phyloP scores from a whole-genome alignment of 108 stramenopile genomes.

The Discostella pseudostelligera region DNA sequence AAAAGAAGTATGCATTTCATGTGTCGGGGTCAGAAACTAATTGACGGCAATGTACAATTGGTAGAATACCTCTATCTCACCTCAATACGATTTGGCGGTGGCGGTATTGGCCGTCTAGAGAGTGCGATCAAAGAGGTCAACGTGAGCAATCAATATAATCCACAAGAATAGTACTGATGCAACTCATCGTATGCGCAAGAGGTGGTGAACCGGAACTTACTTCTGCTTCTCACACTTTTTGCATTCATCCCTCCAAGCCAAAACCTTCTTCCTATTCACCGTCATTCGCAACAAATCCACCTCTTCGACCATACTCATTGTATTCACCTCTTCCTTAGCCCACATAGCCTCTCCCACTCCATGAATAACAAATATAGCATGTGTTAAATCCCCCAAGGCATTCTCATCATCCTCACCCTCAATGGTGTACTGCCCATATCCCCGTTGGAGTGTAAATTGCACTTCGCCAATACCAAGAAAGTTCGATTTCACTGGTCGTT shows the following conservation, averaged over 20 bases:
- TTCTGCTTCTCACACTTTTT: constrained; percentile 51
- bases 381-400: constrained; percentile 60
- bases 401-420: constrained; percentile 84
- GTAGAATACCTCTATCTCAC: background rate
- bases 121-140: background rate
- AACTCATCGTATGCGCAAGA: no score
- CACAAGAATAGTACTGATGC: no score
- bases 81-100: constrained; percentile 73
- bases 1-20: background rate
- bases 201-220: constrained; percentile 35
- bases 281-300: constrained; percentile 47
- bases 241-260: constrained; percentile 68
- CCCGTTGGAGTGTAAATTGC: constrained; percentile 67
- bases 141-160: no score
- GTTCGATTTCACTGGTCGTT: constrained; percentile 39
- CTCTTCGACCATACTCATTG: constrained; percentile 52
- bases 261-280: constrained; percentile 59
- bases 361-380: constrained; percentile 87
- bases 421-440: constrained; percentile 56
- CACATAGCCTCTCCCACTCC: constrained; percentile 90
- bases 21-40: background rate
- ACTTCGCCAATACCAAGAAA: constrained; percentile 53
- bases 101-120: constrained; percentile 40
- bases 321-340: constrained; percentile 49
- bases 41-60: background rate